phyloP scores from a whole-genome alignment of 768 basidiomycete genomes.

The Mycena vitilis region DNA sequence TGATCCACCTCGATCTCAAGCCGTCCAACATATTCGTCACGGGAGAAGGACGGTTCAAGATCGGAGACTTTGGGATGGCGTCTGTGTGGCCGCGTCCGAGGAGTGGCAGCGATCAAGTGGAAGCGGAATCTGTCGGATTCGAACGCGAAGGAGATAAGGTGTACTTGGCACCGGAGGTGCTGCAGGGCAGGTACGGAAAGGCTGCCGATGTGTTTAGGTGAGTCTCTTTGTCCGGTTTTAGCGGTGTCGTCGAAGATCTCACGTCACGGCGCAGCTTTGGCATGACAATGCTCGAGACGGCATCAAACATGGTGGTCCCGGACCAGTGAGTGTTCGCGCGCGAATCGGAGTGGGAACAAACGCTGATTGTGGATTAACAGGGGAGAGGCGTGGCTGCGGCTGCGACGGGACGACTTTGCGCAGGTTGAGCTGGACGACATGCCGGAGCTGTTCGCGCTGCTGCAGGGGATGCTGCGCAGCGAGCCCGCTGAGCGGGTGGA shows the following conservation, averaged over 20 bases:
- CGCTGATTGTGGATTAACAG: conserved; percentile 54
- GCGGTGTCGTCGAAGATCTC: conserved; percentile 47
- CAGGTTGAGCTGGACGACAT: conserved; percentile 81
- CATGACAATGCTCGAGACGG: conserved; percentile 94
- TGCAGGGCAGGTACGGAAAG: conserved; percentile 91
- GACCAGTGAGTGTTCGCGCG: conserved; percentile 79
- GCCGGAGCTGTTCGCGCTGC: conserved; percentile 72
- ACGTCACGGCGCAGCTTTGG: conserved; percentile 78
- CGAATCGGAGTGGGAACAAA: conserved; percentile 42
- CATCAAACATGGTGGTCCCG: conserved; percentile 96
- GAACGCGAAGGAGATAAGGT: conserved; percentile 98
- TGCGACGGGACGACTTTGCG: conserved; percentile 91
- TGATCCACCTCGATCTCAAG: conserved; percentile 97
- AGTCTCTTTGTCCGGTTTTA: conserved; percentile 52
- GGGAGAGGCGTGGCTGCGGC: conserved; percentile 93
- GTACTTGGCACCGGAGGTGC: conserved; percentile 96
- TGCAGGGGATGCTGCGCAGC: conserved; percentile 82
- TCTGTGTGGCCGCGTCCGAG: conserved; percentile 83
- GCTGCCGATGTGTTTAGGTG: conserved; percentile 98
- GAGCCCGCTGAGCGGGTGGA: conserved; percentile 71
- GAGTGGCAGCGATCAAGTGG: conserved; percentile 37
- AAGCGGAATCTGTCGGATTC: conserved; percentile 62
- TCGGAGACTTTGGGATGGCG: conserved; percentile 99
- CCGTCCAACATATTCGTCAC: conserved; percentile 97
- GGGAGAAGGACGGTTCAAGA: conserved; percentile 87